phyloP scores from a whole-genome alignment of 2,329 filamentous ascomycete genomes.

The Fusarium redolens region DNA sequence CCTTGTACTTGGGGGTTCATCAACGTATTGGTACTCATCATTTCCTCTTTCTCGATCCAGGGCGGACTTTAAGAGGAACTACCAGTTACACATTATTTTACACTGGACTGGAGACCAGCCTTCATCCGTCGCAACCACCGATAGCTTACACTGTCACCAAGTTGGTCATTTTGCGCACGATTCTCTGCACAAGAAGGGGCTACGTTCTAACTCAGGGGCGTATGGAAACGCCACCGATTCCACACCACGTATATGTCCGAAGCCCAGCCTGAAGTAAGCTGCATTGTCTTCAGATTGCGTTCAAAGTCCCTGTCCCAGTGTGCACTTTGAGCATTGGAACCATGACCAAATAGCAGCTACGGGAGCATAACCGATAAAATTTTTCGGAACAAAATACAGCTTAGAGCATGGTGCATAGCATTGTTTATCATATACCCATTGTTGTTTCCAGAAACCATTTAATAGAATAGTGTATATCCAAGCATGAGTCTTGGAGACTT shows the following conservation, averaged over 20 bases:
- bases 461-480: background rate
- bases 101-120: background rate
- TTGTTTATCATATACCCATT: slow-evolving; percentile 14
- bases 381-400: background rate
- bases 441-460: background rate
- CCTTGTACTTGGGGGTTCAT: slow-evolving; percentile 89
- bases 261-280: background rate
- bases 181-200: background rate
- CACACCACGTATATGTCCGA: background rate
- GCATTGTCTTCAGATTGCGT: background rate
- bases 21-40: slow-evolving; percentile 82
- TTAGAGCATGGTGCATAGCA: background rate
- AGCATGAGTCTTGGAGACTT: background rate
- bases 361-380: background rate
- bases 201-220: background rate
- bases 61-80: slow-evolving; percentile 74
- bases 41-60: slow-evolving; percentile 94
- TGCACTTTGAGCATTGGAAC: background rate
- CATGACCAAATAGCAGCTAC: background rate
- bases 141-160: background rate
- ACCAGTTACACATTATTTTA: background rate
- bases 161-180: background rate
- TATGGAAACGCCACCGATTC: background rate
- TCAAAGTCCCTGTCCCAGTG: background rate
- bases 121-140: background rate